These are phyloP conservation scores for Tylopilus sp. DNA, from an alignment of 768 basidiomycete genomes.

Conservation along the genomic window DNA sequence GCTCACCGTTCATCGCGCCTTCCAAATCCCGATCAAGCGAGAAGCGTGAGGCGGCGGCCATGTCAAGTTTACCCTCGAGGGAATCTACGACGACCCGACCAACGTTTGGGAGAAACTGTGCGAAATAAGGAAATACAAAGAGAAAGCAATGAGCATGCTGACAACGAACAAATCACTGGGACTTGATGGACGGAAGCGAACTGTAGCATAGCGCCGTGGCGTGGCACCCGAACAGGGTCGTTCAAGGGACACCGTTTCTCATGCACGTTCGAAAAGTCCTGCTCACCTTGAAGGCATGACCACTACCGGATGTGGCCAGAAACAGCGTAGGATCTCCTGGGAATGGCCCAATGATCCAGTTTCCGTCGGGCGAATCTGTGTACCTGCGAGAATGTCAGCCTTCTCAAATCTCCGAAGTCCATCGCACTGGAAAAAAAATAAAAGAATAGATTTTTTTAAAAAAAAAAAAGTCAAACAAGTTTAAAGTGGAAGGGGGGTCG, in stretches of 20 bases:
- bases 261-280: background rate
- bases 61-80: conserved; percentile 60
- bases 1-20: conserved; percentile 20
- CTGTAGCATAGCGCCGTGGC: too few relatives aligned
- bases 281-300: conserved; percentile 81
- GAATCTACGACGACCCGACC: conserved; percentile 74
- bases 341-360: conserved; percentile 86
- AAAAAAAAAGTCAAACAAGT: background rate
- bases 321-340: conserved; percentile 57
- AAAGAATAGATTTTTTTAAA: background rate
- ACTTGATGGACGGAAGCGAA: background rate
- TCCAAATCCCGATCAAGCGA: conserved; percentile 47
- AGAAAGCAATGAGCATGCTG: background rate
- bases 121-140: background rate
- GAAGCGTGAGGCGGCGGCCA: conserved; percentile 56
- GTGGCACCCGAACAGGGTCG: background rate
- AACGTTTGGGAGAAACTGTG: conserved; percentile 82
- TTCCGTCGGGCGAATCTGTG: conserved; percentile 77
- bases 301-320: conserved; percentile 85
- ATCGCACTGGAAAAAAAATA: background rate
- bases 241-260: background rate
- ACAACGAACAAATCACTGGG: background rate
- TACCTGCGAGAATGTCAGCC: conserved; percentile 57
- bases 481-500: conserved; percentile 10
- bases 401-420: background rate